These are phyloP conservation scores for Pseudozyma tsukubaensis DNA, from an alignment of 1,284 basidiomycete species.

Conservation along the genomic window DNA sequence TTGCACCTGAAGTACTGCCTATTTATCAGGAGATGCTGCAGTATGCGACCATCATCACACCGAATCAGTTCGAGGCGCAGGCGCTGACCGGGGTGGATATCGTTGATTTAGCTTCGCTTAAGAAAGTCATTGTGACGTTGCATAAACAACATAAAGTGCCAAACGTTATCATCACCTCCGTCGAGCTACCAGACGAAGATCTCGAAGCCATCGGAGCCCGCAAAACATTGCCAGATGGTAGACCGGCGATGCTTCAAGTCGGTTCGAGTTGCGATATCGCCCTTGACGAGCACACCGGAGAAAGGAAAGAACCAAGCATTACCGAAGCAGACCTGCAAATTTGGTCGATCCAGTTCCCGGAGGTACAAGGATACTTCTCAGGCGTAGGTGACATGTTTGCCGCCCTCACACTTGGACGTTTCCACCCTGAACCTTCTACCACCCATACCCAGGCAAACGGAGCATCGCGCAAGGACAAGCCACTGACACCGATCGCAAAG, in stretches of 20 bases:
- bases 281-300: conserved; percentile 24
- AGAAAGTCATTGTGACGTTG: conserved; percentile 77
- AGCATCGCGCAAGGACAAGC: conserved; percentile 24
- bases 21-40: conserved; percentile 84
- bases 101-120: conserved; percentile 76
- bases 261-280: conserved; percentile 65
- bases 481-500: conserved; percentile 73
- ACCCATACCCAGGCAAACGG: conserved; percentile 8
- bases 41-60: conserved; percentile 89
- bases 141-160: conserved; percentile 81
- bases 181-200: conserved; percentile 70
- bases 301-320: conserved; percentile 13
- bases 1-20: conserved; percentile 86
- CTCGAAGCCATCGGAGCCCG: conserved; percentile 45
- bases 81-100: conserved; percentile 71
- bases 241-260: conserved; percentile 61
- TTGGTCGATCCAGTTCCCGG: conserved; percentile 80
- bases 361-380: conserved; percentile 90
- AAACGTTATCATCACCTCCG: conserved; percentile 91
- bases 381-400: conserved; percentile 98
- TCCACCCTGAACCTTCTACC: conserved; percentile 65
- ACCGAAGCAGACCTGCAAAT: conserved; percentile 22
- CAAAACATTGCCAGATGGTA: conserved; percentile 36
- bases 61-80: conserved; percentile 99
- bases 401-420: conserved; percentile 88